Base-by-base conservation (phyloP, 2,329 filamentous ascomycete species). In the Xylaria sp. region DNA sequence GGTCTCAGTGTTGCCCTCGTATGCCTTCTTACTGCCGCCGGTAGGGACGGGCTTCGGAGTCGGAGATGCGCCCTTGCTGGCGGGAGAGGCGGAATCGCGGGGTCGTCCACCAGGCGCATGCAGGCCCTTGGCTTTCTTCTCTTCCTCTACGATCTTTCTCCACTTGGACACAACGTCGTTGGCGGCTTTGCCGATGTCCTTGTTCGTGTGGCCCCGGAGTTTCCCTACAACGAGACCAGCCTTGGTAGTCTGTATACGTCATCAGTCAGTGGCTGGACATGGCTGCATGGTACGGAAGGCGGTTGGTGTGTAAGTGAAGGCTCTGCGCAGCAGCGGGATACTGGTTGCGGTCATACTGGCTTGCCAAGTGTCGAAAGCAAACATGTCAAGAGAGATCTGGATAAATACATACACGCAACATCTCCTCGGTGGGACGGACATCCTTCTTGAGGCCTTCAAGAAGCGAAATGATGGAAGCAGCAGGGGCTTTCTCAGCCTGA, bases 151-250 rank as follows among this genome's bases (percentile, higher is more conserved):
- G 49, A 91, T 89, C 76, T 90, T 90, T 83, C 92, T 92, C 94
- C 94, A 97, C 80, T 94, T 97, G 71, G 87, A 88, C 62, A 99
- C 94, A 66, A 98, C 92, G 77, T 94, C 92, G 68, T 88, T 86
- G 3, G 96, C 94, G 52, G 93, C 85, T 61, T 89, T 88, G 56
- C 91, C 90, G 74, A 98, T 91, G 52, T 94, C 90, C 80, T 93
- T 94, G 84, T 97, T 92, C 66, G 90, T 81, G 80, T 97, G 94
- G 69, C 92, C 82, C 63, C 90, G 86, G 60, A 91, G 88, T 79
- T 94, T 95, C 80, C 94, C 95, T 71, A 98, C 92, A 60, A 92
- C 90, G 73, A 97, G 91, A 75, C 96, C 96, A 61, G 97, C 95
- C 75, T 92, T 92, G n/a, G 95, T 98, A 51, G 92, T 86, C 90